Evolutionary conservation across 2,329 filamentous ascomycete species (phyloP).

Genomic region (Exophiala dermatitidis): DNA sequence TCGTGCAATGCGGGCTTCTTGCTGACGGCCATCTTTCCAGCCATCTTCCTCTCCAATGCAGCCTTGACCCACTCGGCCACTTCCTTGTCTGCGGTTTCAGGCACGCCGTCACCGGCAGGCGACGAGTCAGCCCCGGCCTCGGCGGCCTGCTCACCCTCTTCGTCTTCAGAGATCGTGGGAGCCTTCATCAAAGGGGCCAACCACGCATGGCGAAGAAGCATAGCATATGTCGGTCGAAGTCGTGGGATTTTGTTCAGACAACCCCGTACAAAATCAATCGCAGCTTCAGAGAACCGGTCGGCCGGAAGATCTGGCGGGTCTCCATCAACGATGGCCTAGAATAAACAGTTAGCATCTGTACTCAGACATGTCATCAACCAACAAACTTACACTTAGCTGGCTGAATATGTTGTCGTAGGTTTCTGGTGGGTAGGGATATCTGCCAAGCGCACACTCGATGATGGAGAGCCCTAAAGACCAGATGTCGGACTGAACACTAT

Average conservation of each 20-base stretch:
- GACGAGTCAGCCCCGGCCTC: conserved; percentile 31
- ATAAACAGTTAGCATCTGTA: conserved; percentile 18
- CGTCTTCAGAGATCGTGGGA: conserved; percentile 63
- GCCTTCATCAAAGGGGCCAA: conserved; percentile 68
- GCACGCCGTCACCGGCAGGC: conserved; percentile 30
- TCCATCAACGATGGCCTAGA: conserved; percentile 90
- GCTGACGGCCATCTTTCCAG: conserved; percentile 48
- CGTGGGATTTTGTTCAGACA: conserved; percentile 91
- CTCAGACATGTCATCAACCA: conserved; percentile 9
- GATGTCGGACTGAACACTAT: conserved; percentile 95
- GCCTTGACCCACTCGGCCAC: conserved; percentile 77
- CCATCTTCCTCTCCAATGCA: conserved; percentile 60
- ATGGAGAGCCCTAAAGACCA: conserved; percentile 93
- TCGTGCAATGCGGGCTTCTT: conserved; percentile 78
- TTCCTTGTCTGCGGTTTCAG: conserved; percentile 62
- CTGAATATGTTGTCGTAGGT: conserved; percentile 98
- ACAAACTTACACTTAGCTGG: conserved; percentile 75
- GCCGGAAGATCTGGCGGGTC: conserved; percentile 83
- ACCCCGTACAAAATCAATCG: conserved; percentile 77
- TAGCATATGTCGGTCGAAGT: conserved; percentile 86
- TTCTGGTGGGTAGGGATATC: conserved; percentile 93
- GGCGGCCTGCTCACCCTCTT: conserved; percentile 52
- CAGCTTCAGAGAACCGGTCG: conserved; percentile 68
- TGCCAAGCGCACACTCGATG: conserved; percentile 90
- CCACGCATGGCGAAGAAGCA: conserved; percentile 86